Evolutionary conservation across 2,329 filamentous ascomycete species (phyloP).

Genomic region (Colletotrichum sp.): DNA sequence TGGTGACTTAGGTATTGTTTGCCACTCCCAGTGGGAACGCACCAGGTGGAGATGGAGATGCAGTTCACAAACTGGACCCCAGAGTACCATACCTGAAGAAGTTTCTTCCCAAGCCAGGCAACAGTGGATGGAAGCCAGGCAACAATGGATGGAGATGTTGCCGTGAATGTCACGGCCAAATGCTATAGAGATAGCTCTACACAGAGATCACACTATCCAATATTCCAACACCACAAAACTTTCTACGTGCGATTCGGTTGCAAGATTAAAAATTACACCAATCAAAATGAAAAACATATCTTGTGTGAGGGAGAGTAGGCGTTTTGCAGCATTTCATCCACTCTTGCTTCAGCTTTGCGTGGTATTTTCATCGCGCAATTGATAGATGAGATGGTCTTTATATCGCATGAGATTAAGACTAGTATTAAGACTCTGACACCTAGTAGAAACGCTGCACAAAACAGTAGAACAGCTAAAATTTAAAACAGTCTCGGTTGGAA

Average conservation of each 20-base stretch:
- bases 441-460: not conserved
- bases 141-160: not conserved
- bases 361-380: not conserved
- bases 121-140: not conserved
- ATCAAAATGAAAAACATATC: not conserved
- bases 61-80: not conserved
- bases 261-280: not conserved
- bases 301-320: rapidly evolving
- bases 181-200: not conserved
- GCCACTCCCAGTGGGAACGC: not conserved
- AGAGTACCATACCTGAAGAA: not conserved
- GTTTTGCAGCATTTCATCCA: not conserved
- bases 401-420: not conserved
- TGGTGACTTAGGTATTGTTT: not conserved
- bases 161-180: not conserved
- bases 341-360: not conserved
- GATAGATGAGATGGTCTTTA: too few relatives aligned
- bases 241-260: not conserved
- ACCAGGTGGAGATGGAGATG: not conserved
- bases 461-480: too few relatives aligned
- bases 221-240: not conserved
- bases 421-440: too few relatives aligned
- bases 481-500: too few relatives aligned
- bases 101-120: not conserved
- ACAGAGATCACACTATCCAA: not conserved